Base-by-base conservation (phyloP, 1,284 basidiomycete genomes). In the Farysia itapuensis region DNA sequence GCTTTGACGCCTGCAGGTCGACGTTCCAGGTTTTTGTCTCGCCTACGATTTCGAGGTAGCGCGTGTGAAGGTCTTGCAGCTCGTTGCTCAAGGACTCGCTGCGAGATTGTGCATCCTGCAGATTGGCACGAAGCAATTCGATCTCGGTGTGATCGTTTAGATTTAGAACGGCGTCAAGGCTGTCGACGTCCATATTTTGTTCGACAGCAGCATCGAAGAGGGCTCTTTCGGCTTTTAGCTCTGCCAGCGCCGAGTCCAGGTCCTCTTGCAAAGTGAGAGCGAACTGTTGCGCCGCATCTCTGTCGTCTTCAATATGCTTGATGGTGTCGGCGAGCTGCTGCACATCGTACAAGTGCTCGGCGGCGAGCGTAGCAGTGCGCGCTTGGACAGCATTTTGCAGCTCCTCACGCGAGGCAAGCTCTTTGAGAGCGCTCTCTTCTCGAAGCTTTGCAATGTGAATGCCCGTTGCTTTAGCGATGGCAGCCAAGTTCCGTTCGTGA, bases 221-320 rank as follows among this genome's bases (percentile, higher is more conserved):
- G 4, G 3, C 20, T 3, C 37, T 20, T 18, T 39, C 37, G 11
- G 13, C 4, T 4, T 21, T 25, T 4, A 28, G 18, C 20, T 39
- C 37, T 4, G 9, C 16, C 26, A 22, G 5, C 16, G 31, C 11
- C 26, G 19, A 4, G 4, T 30, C 18, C 4, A 39, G 18, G n/a
- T 39, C 37, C 4, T 21, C 12, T 7, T 39, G 25, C 7, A 28
- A 38, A 4, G 31, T 25, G 3, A 39, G 21, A 5, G 40, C 58
- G 4, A 51, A 37, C 35, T 40, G 37, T 15, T 57, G 56, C 33
- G 45, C 49, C 9, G 49, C 29, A 25, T 63, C 59, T 1, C 59
- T 46, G 16, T 63, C 59, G 14, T 58, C 44, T 26, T 63, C 53
- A 0, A 63, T 49, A 40, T 63, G 59, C 32, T 47, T 52, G 44